Evolutionary conservation across 2,329 filamentous ascomycete species (phyloP).

Genomic region (Diplodia intermedia): DNA sequence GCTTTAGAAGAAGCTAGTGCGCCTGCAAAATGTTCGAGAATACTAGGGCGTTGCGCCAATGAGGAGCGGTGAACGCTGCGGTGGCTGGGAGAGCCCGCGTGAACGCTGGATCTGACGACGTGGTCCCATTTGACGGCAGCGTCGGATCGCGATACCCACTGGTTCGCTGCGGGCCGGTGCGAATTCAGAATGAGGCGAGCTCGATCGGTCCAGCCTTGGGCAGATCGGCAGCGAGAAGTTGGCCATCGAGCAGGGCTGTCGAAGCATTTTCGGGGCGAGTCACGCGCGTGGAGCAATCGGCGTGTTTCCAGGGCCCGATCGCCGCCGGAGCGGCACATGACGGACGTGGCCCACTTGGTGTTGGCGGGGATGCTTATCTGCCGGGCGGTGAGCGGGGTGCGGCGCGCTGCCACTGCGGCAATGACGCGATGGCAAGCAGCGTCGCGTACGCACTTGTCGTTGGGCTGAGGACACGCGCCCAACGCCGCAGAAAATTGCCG

Average conservation of each 20-base stretch:
- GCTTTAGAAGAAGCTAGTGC: neutral
- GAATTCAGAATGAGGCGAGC: constrained; percentile 20
- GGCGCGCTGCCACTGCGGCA: constrained; percentile 6
- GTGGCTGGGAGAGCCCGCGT: neutral
- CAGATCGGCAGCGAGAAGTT: constrained; percentile 7
- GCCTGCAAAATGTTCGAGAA: constrained; percentile 7
- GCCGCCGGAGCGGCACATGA: constrained; percentile 18
- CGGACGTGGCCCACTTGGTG: constrained; percentile 17
- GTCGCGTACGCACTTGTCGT: neutral
- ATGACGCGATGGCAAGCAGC: constrained; percentile 8
- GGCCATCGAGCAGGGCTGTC: constrained; percentile 10
- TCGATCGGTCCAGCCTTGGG: neutral
- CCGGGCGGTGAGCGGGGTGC: constrained; percentile 16
- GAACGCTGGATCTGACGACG: constrained; percentile 2
- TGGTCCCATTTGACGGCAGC: constrained; percentile 9
- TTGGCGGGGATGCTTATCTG: constrained; percentile 25
- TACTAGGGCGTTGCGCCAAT: neutral
- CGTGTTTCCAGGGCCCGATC: constrained; percentile 10
- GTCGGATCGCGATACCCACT: neutral
- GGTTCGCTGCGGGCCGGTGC: constrained; percentile 26
- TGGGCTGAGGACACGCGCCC: constrained; percentile 9
- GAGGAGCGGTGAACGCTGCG: constrained; percentile 4
- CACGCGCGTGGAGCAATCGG: constrained; percentile 27
- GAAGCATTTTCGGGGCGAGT: neutral
- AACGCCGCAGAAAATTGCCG: neutral